Conservation (phyloP, 768 basidiomycete species). For the Suillus spraguei region DNA sequence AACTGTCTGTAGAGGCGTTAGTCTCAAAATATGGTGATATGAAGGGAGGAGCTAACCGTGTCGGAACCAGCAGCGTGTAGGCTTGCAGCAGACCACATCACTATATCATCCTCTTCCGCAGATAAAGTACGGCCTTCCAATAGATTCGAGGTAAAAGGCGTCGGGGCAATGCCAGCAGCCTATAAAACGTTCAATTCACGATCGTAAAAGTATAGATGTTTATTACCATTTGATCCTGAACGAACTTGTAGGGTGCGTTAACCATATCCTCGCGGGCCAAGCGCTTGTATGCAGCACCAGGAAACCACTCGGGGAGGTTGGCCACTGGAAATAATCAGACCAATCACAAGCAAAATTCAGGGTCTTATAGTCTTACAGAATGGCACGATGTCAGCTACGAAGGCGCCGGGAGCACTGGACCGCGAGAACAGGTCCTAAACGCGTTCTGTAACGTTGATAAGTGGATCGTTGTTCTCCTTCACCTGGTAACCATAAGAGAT, state of each 20-base stretch:
- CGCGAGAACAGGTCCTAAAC: slow-evolving; percentile 53
- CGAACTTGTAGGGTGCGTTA: slow-evolving; percentile 54
- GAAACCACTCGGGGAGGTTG: slow-evolving; percentile 58
- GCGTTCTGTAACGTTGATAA: slow-evolving; percentile 51
- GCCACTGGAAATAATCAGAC: slow-evolving; percentile 31
- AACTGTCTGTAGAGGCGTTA: neutral
- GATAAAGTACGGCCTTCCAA: slow-evolving; percentile 53
- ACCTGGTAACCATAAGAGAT: slow-evolving; percentile 60
- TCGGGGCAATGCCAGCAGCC: slow-evolving; percentile 51
- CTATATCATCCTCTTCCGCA: slow-evolving; percentile 54
- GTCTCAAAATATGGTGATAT: neutral
- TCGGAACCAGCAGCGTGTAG: slow-evolving; percentile 27
- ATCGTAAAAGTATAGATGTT: neutral
- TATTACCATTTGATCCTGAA: slow-evolving; percentile 63
- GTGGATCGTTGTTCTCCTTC: slow-evolving; percentile 50
- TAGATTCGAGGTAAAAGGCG: slow-evolving; percentile 60
- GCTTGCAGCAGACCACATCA: slow-evolving; percentile 60
- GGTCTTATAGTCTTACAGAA: slow-evolving; percentile 25
- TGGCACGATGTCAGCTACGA: slow-evolving; percentile 55
- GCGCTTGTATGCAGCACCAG: slow-evolving; percentile 55
- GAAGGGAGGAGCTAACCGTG: neutral
- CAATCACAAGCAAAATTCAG: neutral
- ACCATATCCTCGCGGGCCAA: slow-evolving; percentile 57
- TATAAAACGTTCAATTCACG: slow-evolving; percentile 27
- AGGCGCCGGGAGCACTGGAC: slow-evolving; percentile 48